These are phyloP conservation scores for Aureobasidium sp. DNA, from an alignment of 2,329 filamentous ascomycete species.

Conservation along the genomic window DNA sequence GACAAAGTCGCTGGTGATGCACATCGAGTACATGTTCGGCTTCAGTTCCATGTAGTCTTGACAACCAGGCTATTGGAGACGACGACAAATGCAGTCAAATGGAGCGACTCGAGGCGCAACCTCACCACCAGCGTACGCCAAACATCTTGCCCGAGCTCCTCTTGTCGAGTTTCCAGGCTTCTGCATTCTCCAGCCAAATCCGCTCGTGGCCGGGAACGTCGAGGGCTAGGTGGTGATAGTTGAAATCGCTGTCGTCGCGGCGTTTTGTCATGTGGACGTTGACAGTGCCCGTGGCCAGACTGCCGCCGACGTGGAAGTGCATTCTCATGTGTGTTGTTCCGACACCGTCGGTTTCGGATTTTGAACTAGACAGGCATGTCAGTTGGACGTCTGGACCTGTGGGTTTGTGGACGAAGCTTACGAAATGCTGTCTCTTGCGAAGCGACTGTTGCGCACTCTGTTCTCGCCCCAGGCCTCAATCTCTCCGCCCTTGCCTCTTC, in stretches of 20 bases:
- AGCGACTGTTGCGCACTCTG: slow-evolving; percentile 60
- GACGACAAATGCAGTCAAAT: neutral
- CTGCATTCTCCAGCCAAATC: slow-evolving; percentile 57
- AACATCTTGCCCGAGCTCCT: slow-evolving; percentile 42
- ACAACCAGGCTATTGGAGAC: slow-evolving; percentile 1
- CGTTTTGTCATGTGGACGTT: slow-evolving; percentile 68
- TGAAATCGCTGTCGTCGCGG: slow-evolving; percentile 55
- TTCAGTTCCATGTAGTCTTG: neutral
- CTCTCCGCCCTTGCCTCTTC: slow-evolving; percentile 37
- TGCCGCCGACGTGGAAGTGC: slow-evolving; percentile 80
- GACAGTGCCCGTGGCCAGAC: slow-evolving; percentile 62
- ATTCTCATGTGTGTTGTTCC: slow-evolving; percentile 76
- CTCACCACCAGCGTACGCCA: slow-evolving; percentile 48
- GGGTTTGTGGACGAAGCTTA: slow-evolving; percentile 17
- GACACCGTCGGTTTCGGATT: slow-evolving; percentile 57
- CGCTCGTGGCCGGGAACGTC: slow-evolving; percentile 62
- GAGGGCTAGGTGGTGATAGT: slow-evolving; percentile 71
- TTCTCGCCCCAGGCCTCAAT: slow-evolving; percentile 76
- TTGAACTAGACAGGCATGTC: slow-evolving; percentile 43
- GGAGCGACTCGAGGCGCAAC: neutral
- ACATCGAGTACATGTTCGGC: neutral
- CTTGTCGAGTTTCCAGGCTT: slow-evolving; percentile 37
- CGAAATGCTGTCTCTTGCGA: slow-evolving; percentile 57
- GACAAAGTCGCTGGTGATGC: neutral
- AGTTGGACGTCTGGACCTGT: neutral